phyloP scores from a whole-genome alignment of 768 basidiomycete genomes.

The Paxillus rubicundulus region DNA sequence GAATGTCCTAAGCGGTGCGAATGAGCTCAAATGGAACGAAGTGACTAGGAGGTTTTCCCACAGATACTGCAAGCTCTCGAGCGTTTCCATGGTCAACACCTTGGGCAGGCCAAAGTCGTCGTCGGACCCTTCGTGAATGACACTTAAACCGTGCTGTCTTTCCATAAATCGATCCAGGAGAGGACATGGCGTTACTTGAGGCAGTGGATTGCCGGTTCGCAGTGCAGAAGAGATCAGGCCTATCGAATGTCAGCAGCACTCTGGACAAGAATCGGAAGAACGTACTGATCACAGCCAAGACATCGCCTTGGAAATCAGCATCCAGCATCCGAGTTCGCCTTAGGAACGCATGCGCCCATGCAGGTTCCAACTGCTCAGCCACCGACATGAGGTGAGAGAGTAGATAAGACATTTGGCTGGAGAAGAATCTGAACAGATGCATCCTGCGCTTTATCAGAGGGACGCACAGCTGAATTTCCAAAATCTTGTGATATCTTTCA shows the following conservation, averaged over 20 bases:
- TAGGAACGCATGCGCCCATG: conserved; percentile 77
- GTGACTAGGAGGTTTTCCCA: conserved; percentile 38
- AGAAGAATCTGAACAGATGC: conserved; percentile 4
- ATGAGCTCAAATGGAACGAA: conserved; percentile 6
- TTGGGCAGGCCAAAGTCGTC: conserved; percentile 74
- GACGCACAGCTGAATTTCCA: conserved; percentile 65
- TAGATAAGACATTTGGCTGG: conserved; percentile 64
- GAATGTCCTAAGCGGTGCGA: conserved; percentile 46
- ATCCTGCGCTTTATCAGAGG: background rate
- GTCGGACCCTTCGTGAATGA: conserved; percentile 68
- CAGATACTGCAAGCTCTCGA: conserved; percentile 78
- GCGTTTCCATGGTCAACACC: conserved; percentile 66
- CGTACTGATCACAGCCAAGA: conserved; percentile 78
- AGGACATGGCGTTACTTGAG: conserved; percentile 84
- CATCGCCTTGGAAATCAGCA: conserved; percentile 79
- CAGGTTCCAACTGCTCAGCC: conserved; percentile 65
- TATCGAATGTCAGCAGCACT: conserved; percentile 21
- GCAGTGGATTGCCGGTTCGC: conserved; percentile 69
- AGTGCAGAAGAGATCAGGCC: conserved; percentile 77
- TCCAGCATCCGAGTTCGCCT: conserved; percentile 73
- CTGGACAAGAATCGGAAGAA: background rate
- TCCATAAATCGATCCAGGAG: conserved; percentile 46
- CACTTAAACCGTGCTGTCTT: conserved; percentile 56
- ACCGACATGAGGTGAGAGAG: conserved; percentile 75
- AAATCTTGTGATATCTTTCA: conserved; percentile 67